These are phyloP conservation scores for Starmerella sirachaensis DNA, from an alignment of 805 yeast genomes.

Conservation along the genomic window DNA sequence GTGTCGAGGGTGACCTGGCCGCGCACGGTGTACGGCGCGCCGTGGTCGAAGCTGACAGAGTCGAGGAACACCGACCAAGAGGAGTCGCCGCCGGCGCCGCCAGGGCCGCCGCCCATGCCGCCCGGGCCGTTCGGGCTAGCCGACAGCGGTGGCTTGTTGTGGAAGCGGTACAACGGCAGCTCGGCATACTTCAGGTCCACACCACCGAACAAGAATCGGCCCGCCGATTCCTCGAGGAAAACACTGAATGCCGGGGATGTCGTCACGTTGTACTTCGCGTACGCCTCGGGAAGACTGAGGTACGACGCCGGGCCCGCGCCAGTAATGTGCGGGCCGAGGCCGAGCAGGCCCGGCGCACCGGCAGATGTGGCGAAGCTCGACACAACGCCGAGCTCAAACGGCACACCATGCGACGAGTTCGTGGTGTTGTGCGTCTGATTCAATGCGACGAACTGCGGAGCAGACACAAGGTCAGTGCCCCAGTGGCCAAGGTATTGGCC, in stretches of 20 bases:
- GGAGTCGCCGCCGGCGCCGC: slow-evolving; percentile 6
- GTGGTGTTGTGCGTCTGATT: slow-evolving; percentile 8
- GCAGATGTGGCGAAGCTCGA: slow-evolving; percentile 20
- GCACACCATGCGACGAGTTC: slow-evolving; percentile 5
- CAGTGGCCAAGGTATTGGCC: slow-evolving; percentile 27
- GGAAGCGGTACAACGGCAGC: slow-evolving; percentile 25
- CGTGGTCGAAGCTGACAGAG: slow-evolving; percentile 17
- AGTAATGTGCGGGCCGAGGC: slow-evolving; percentile 23
- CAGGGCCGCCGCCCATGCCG: too few species aligned
- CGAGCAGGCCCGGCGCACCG: slow-evolving; percentile 24
- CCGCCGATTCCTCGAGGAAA: slow-evolving; percentile 21
- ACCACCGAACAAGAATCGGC: slow-evolving; percentile 28
- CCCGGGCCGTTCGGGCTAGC: slow-evolving; percentile 6
- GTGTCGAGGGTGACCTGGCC: slow-evolving; percentile 25
- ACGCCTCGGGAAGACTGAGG: slow-evolving; percentile 21
- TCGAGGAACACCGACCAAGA: slow-evolving; percentile 19
- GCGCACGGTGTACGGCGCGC: slow-evolving; percentile 16
- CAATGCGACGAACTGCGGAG: slow-evolving; percentile 18
- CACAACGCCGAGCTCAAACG: slow-evolving; percentile 27
- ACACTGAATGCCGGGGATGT: slow-evolving; percentile 22
- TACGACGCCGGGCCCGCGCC: slow-evolving; percentile 22
- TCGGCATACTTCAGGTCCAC: slow-evolving; percentile 21
- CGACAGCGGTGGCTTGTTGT: slow-evolving; percentile 3
- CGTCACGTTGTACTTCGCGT: slow-evolving; percentile 19
- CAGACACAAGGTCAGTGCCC: slow-evolving; percentile 24